Evolutionary conservation across 768 basidiomycete genomes (phyloP).

Genomic region (Kwoniella shandongensis): DNA sequence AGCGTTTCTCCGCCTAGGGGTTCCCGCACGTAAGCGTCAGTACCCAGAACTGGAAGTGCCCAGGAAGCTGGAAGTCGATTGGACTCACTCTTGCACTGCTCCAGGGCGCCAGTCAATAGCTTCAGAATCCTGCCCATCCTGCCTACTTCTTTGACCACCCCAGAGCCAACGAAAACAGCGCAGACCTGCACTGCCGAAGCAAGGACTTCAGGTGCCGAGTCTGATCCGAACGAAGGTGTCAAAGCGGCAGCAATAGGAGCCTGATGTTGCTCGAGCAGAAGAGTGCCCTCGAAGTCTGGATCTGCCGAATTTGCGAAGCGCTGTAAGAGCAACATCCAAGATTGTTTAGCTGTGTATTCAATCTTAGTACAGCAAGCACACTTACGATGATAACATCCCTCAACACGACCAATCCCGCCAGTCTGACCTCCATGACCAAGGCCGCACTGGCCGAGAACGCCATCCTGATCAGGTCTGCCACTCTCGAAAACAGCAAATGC

Average conservation of each 20-base stretch:
- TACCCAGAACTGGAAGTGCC: too few relatives aligned
- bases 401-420: conserved; percentile 85
- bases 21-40: background rate
- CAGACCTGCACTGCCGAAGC: conserved; percentile 90
- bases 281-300: conserved; percentile 84
- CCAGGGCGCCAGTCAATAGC: conserved; percentile 78
- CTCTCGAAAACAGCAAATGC: conserved; percentile 72
- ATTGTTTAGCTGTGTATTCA: too few relatives aligned
- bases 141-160: conserved; percentile 82
- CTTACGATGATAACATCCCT: conserved; percentile 86
- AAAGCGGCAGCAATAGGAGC: conserved; percentile 96
- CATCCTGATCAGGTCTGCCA: conserved; percentile 93
- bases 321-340: conserved; percentile 56
- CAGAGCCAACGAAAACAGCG: conserved; percentile 91
- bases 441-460: conserved; percentile 97
- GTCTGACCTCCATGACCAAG: conserved; percentile 89
- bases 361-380: background rate
- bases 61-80: too few relatives aligned
- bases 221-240: conserved; percentile 92
- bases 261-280: conserved; percentile 94
- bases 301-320: conserved; percentile 83
- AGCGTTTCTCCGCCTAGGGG: conserved; percentile 73
- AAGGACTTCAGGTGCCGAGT: conserved; percentile 91
- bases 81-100: conserved; percentile 77
- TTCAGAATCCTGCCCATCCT: conserved; percentile 94